A percentile compares a stretch with the other conserved stretches of the same genome.
phyloP scores from a whole-genome alignment of 2,329 filamentous ascomycete species.

The Trichoderma pleuroti region DNA sequence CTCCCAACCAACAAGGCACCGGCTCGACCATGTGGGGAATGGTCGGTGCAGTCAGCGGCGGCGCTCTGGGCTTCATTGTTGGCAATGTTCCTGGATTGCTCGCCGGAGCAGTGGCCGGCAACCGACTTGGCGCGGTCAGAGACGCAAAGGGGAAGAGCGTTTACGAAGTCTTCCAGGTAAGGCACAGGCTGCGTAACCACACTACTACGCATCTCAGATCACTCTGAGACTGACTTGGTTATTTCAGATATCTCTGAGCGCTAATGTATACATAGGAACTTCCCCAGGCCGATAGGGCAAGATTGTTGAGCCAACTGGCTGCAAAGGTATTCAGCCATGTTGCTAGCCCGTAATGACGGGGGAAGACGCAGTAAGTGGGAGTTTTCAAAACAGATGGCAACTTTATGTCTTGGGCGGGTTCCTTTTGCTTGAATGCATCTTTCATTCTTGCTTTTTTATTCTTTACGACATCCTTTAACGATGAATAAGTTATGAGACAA shows the following conservation, averaged over 20 bases:
- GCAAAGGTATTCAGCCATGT: slow-evolving; percentile 82
- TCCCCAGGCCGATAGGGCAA: slow-evolving; percentile 75
- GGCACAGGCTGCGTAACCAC: slow-evolving; percentile 16
- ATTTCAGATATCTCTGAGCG: slow-evolving; percentile 9
- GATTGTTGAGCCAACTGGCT: slow-evolving; percentile 78
- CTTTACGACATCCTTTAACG: neutral
- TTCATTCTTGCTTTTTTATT: neutral
- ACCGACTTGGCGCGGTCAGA: slow-evolving; percentile 81
- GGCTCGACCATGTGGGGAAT: slow-evolving; percentile 83
- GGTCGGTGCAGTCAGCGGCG: slow-evolving; percentile 80
- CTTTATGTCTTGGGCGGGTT: neutral
- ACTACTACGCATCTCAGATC: neutral
- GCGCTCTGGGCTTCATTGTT: slow-evolving; percentile 89
- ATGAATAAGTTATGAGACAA: neutral
- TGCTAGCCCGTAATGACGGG: slow-evolving; percentile 47
- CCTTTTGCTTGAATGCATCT: neutral
- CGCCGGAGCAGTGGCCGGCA: slow-evolving; percentile 88
- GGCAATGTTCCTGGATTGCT: slow-evolving; percentile 86
- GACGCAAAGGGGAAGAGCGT: slow-evolving; percentile 94
- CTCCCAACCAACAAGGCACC: slow-evolving; percentile 37
- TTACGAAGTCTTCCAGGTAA: slow-evolving; percentile 75
- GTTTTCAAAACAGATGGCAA: slow-evolving; percentile 19
- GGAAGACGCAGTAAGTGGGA: slow-evolving; percentile 44
- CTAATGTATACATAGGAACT: slow-evolving; percentile 56
- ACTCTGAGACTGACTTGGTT: slow-evolving; percentile 14